These are phyloP conservation scores for Colletotrichum truncatum DNA, from an alignment of 2,329 filamentous ascomycete genomes.

Conservation along the genomic window DNA sequence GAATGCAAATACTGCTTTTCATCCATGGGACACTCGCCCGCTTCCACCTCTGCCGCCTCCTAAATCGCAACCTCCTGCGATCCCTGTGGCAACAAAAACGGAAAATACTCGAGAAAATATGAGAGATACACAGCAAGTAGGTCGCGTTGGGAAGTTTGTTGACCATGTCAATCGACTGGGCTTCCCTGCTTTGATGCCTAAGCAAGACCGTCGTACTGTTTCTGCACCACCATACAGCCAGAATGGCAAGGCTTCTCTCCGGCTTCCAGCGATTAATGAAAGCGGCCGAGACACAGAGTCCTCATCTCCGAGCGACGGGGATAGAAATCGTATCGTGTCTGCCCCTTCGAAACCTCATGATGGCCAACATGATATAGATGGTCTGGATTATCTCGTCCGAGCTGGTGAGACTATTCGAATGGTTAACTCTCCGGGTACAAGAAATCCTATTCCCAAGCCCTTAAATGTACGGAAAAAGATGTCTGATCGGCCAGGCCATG, in stretches of 20 bases:
- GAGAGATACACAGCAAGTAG: constrained; percentile 11
- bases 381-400: constrained; percentile 54
- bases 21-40: constrained; percentile 56
- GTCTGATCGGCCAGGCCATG: not conserved
- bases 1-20: constrained; percentile 40
- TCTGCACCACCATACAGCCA: constrained; percentile 61
- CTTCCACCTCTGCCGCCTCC: constrained; percentile 57
- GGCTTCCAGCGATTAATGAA: constrained; percentile 61
- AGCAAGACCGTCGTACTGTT: constrained; percentile 55
- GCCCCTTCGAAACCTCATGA: constrained; percentile 47
- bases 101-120: not conserved
- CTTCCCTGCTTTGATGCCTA: constrained; percentile 41
- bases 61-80: not conserved
- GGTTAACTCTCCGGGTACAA: constrained; percentile 57
- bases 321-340: constrained; percentile 56
- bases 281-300: constrained; percentile 37
- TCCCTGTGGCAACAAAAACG: not conserved
- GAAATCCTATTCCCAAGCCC: constrained; percentile 46
- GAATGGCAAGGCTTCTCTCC: constrained; percentile 45
- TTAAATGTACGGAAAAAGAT: constrained; percentile 53
- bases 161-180: constrained; percentile 35
- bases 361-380: constrained; percentile 40
- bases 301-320: constrained; percentile 21
- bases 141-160: constrained; percentile 29
- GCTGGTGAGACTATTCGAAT: constrained; percentile 63